Evolutionary conservation across 495 filamentous ascomycete species (phyloP), one percentile per base, ranked within the genome.

Genomic region (Apodospora peruviana): DNA sequence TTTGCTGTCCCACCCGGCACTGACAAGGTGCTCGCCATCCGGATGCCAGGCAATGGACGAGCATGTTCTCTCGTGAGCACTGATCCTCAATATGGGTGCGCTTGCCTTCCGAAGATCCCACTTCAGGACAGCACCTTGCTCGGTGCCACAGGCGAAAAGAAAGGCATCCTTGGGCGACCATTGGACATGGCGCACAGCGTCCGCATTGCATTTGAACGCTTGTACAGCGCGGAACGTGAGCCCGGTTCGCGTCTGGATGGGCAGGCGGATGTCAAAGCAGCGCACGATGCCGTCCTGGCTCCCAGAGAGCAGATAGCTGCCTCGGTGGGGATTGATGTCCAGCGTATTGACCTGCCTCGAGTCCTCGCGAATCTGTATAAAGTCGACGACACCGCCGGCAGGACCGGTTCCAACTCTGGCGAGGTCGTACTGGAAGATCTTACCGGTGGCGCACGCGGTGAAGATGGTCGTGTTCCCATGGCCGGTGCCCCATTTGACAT

Each of bases 1-100:
- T 43, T 83, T 85, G 51, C 82, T 81, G 62, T 98, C 93, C 20
- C 79, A 74, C 32, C 91, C 86, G 20, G 86, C 90, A 59, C 88
- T 95, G 32, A 86, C 83, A 14, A 95, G 72, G 64, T 97, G 87
- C 50, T 87, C 87, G 23, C 93, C 93, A 64, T 96, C 91, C 1
- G 89, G 90, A 61, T 98, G 93, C 93, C 94, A 98, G 55, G 95
- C 88, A 40, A 98, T 83, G 4, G 88, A 76, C 48, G 80, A 84
- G 58, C 87, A 95, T 0, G 83, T 78, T 36, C 82, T 85, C 43
- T 73, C 69, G 63, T 98, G 93, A 23, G 90, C 94, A 39, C 86
- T 84, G 52, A 96, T 87, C 56, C 85, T 86, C 44, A 94, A 51
- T 17, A 78, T 47, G 11, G 76, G 76, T 5, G 63, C 64, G 18